Evolutionary conservation across 352 stramenopile genomes (phyloP).

Genomic region (Phytophthora quininea): DNA sequence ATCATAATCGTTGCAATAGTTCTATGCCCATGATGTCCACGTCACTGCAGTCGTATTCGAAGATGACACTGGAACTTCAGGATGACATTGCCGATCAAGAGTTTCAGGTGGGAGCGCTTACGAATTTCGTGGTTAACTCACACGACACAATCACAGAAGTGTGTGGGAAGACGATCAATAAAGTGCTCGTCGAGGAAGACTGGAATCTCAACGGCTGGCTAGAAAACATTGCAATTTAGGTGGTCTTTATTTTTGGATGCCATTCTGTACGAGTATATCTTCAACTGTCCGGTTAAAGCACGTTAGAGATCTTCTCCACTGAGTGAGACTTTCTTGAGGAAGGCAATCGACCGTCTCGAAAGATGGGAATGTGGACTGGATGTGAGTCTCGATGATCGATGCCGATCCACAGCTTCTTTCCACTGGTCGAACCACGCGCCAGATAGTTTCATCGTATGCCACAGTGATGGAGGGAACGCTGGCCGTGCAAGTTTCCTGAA

Average conservation of each 20-base stretch:
- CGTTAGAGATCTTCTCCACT: conserved; percentile 17
- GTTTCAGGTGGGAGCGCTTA: conserved; percentile 40
- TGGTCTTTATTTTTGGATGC: background rate
- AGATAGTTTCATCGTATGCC: conserved; percentile 24
- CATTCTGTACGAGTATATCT: conserved; percentile 16
- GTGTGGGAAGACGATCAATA: conserved; percentile 34
- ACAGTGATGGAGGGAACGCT: background rate
- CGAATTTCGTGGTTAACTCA: conserved; percentile 43
- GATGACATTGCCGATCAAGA: conserved; percentile 52
- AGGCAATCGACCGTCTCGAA: conserved; percentile 17
- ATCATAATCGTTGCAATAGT: background rate
- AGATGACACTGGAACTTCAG: conserved; percentile 54
- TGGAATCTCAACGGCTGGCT: conserved; percentile 42
- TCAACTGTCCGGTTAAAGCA: conserved; percentile 28
- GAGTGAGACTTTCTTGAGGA: conserved; percentile 8
- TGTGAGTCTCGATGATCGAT: conserved; percentile 22
- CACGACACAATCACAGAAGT: conserved; percentile 40
- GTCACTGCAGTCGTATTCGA: conserved; percentile 54
- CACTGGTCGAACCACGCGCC: conserved; percentile 9
- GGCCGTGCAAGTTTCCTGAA: conserved; percentile 8
- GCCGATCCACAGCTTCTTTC: background rate
- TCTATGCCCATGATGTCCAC: conserved; percentile 31
- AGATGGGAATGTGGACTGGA: conserved; percentile 23
- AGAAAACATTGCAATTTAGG: conserved; percentile 19
- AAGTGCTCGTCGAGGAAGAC: conserved; percentile 52